Percentiles rank a stretch among this genome's conserved stretches.
phyloP scores from a whole-genome alignment of 495 filamentous ascomycete genomes.

The Trichoderma erinaceum region DNA sequence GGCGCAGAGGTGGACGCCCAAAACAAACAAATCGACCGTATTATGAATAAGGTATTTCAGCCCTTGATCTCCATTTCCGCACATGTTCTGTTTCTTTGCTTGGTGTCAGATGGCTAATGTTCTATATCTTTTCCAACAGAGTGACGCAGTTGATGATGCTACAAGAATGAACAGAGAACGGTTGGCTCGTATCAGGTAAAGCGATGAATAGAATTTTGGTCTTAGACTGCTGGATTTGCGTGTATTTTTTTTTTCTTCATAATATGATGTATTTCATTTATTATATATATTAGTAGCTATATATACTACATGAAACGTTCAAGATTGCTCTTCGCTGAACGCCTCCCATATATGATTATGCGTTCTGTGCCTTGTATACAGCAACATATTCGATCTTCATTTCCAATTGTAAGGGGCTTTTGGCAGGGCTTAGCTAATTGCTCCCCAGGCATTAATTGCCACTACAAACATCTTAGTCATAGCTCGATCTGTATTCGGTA shows the following conservation, averaged over 20 bases:
- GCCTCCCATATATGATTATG: not conserved
- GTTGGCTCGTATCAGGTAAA: conserved; percentile 15
- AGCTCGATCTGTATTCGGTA: not conserved
- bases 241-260: not conserved
- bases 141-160: conserved; percentile 28
- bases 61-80: not conserved
- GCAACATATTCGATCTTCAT: not conserved
- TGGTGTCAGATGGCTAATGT: conserved; percentile 21
- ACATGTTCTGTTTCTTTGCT: not conserved
- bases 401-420: not conserved
- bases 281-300: not conserved
- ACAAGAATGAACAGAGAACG: conserved; percentile 21
- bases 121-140: conserved; percentile 20
- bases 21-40: conserved; percentile 67
- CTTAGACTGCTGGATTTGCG: not conserved
- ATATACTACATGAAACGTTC: not conserved
- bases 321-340: not conserved
- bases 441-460: not conserved
- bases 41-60: conserved; percentile 58
- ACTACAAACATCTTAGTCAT: not conserved
- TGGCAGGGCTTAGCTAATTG: not conserved
- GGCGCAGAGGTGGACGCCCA: conserved; percentile 68
- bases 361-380: not conserved
- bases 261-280: not conserved
- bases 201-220: conserved; percentile 4